A percentile compares a stretch with the other conserved stretches of the same genome.
phyloP scores from a whole-genome alignment of 2,329 filamentous ascomycete species.

The Pseudofabraea citricarpa region DNA sequence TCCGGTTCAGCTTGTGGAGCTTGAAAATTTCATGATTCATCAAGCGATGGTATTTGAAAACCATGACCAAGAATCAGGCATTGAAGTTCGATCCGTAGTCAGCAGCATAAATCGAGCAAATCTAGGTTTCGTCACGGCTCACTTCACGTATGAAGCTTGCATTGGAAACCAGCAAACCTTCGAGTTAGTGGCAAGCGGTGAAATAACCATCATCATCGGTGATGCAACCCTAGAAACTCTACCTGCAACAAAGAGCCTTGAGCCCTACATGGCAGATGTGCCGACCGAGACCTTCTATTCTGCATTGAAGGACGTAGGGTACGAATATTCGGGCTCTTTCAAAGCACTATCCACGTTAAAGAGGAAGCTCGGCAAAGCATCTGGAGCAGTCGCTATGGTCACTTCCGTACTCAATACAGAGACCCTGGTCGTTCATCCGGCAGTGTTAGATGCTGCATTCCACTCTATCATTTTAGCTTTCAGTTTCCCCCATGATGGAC shows the following conservation, averaged over 20 bases:
- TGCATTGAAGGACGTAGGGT: slow-evolving; percentile 1
- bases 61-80: slow-evolving; percentile 1
- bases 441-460: slow-evolving; percentile 51
- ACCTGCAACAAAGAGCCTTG: background rate
- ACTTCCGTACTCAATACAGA: background rate
- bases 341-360: background rate
- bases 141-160: slow-evolving; percentile 2
- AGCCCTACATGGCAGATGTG: background rate
- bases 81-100: slow-evolving; percentile 2
- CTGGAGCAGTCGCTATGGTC: background rate
- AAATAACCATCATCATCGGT: background rate
- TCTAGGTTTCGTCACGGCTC: background rate
- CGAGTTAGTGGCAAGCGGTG: background rate
- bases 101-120: slow-evolving; percentile 1
- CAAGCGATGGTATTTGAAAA: slow-evolving; percentile 1
- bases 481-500: slow-evolving; percentile 2
- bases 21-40: slow-evolving; percentile 1
- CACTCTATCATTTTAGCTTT: slow-evolving; percentile 39
- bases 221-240: slow-evolving; percentile 1
- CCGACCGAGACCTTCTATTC: slow-evolving; percentile 2
- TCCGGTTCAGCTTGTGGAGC: slow-evolving; percentile 14
- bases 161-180: background rate
- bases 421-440: slow-evolving; percentile 36
- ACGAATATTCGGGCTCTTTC: slow-evolving; percentile 1
- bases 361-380: background rate